A percentile compares a stretch with the other conserved stretches of the same genome.
Conservation (phyloP, 495 filamentous ascomycete genomes). For the Tuber umbilicatum region DNA sequence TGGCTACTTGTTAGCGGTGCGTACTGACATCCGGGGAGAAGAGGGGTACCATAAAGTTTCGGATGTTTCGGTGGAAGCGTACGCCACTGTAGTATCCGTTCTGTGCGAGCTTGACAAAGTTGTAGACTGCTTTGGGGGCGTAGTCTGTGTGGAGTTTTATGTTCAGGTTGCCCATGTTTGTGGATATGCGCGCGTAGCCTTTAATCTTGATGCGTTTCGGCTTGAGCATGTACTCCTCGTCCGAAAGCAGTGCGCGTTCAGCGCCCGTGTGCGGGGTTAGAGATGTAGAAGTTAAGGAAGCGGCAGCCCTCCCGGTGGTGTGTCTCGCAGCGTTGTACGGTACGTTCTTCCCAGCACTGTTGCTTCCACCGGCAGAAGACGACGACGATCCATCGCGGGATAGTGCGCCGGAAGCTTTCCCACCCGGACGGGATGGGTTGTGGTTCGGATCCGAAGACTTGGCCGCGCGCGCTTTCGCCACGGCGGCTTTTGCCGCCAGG, state of each 20-base stretch:
- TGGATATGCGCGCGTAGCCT: constrained; percentile 84
- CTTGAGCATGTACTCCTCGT: constrained; percentile 94
- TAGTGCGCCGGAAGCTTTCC: constrained; percentile 14
- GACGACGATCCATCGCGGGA: constrained; percentile 36
- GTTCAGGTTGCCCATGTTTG: constrained; percentile 73
- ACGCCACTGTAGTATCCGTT: constrained; percentile 81
- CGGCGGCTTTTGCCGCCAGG: constrained; percentile 82
- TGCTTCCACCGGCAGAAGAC: constrained; percentile 37
- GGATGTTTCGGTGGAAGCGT: constrained; percentile 84
- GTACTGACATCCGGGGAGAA: neutral
- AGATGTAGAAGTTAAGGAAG: constrained; percentile 89
- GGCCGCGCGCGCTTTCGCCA: constrained; percentile 69
- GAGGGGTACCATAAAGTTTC: constrained; percentile 68
- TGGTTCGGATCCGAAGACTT: constrained; percentile 43
- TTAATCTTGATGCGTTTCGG: constrained; percentile 78
- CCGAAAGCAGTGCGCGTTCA: constrained; percentile 74
- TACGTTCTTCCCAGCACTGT: constrained; percentile 36
- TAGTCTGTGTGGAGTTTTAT: constrained; percentile 86
- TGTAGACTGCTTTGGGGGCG: constrained; percentile 90
- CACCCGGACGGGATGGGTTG: constrained; percentile 29
- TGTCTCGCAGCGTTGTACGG: constrained; percentile 82
- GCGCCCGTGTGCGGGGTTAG: constrained; percentile 82
- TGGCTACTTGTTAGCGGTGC: neutral
- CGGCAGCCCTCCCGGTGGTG: constrained; percentile 86
- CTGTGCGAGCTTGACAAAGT: constrained; percentile 83